Percentiles rank a stretch among this genome's conserved stretches.
Conservation (phyloP, 192 early-diverging fungal species). For the Backusella liffmaniae region DNA sequence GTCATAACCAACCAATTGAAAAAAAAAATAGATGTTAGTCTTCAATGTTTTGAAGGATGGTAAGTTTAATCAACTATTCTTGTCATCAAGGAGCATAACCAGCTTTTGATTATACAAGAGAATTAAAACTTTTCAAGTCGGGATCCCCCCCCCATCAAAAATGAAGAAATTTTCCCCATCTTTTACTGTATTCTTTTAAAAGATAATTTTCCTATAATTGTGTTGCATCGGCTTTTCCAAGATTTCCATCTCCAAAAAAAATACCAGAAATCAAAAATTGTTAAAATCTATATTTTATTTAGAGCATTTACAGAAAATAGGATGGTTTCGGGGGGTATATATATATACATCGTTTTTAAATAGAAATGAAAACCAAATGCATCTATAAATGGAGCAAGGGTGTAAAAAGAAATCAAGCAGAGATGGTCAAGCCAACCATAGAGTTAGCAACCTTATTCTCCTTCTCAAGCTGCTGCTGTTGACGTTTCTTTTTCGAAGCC, state of each 20-base stretch:
- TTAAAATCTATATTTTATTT: neutral
- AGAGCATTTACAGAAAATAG: neutral
- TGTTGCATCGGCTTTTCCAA: neutral
- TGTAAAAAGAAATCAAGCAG: neutral
- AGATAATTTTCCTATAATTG: neutral
- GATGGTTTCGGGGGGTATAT: neutral
- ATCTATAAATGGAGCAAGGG: neutral
- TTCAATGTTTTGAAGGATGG: too few relatives aligned
- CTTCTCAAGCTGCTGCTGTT: conserved; percentile 29
- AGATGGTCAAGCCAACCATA: neutral
- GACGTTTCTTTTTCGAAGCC: conserved; percentile 73
- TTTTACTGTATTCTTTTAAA: too few relatives aligned
- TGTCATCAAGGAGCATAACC: too few relatives aligned
- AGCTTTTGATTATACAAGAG: too few relatives aligned
- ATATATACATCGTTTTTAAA: neutral
- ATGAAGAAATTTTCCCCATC: too few relatives aligned
- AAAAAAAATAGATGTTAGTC: too few relatives aligned
- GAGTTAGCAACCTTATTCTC: neutral
- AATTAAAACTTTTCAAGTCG: too few relatives aligned
- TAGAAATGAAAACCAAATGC: neutral
- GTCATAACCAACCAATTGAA: too few relatives aligned
- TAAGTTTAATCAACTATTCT: too few relatives aligned
- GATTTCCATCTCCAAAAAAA: neutral
- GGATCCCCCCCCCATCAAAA: too few relatives aligned
- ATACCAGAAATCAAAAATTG: neutral